A percentile compares a stretch with the other conserved stretches of the same genome.
phyloP scores from a whole-genome alignment of 805 yeast genomes.

The Isabelozyma pseudorhagii region DNA sequence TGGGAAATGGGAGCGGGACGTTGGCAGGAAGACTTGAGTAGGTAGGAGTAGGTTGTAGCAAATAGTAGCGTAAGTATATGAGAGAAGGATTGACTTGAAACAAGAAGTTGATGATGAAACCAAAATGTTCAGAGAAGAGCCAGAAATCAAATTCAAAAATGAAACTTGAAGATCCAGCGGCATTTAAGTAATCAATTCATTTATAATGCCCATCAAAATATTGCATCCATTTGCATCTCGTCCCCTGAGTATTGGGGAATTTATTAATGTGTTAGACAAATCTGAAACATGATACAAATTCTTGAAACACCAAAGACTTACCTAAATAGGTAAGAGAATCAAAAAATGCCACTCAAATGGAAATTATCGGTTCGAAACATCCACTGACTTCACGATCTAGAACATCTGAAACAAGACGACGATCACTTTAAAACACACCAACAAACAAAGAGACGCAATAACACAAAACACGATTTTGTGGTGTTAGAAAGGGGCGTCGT shows the following conservation, averaged over 20 bases:
- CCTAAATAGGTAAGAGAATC: not conserved
- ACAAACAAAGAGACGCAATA: not conserved
- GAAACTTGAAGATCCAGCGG: not conserved
- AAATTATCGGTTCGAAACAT: not conserved
- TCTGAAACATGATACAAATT: conserved; percentile 1
- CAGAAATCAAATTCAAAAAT: not conserved
- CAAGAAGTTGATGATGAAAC: not conserved
- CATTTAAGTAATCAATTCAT: not conserved
- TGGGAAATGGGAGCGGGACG: too few species aligned
- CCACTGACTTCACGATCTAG: not conserved
- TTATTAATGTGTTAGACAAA: not conserved
- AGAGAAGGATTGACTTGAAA: not conserved
- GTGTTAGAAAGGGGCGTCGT: not conserved
- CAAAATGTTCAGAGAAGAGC: not conserved
- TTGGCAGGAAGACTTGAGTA: too few species aligned
- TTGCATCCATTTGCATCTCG: not conserved
- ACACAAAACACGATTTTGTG: not conserved
- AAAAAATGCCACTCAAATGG: not conserved
- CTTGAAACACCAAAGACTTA: not conserved
- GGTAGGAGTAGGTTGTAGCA: not conserved
- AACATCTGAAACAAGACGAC: not conserved
- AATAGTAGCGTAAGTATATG: too few species aligned
- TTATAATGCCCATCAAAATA: too few species aligned
- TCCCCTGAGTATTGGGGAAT: not conserved
- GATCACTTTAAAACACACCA: not conserved